Base-by-base conservation (phyloP, 73 alveolate species). In the Stentor roeselii region DNA sequence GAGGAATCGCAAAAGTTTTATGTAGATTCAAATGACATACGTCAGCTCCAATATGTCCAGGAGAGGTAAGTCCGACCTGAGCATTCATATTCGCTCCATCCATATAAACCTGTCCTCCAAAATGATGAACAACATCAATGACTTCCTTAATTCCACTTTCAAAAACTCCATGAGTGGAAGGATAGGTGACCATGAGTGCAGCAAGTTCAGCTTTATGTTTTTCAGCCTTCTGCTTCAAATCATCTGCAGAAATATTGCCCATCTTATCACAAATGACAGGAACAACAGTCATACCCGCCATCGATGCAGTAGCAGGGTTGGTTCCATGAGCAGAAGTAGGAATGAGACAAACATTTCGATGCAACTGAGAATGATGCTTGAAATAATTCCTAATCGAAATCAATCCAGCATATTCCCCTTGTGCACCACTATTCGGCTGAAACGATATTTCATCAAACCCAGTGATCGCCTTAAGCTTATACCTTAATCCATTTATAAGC, bases 61-160 rank as follows among this genome's bases (percentile, higher is more conserved):
- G 99, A 42, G 97, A 87, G 14, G 99, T 96, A 42, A 87, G 89
- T 32, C 99, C 99, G 58, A 89, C 83, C 82, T 91, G 90, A 60
- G 97, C 98, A 76, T 93, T 95, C 97, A 95, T 90, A 85, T 94
- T 95, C 30, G 99, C 99, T 30, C 99, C 99, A 87, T 96, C 99
- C 97, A 96, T 93, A 89, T 96, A 96, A 34, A 96, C 98, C 82
- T 93, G 87, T 0, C 97, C 97, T 31, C 97, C 97, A 80, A 93
- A 58, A 32, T 83, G 77, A 89, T 95, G 97, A 75, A 93, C 78
- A 58, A 88, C 77, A 36, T 91, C 91, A 67, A 86, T 60, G 32
- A 78, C 86, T 78, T 93, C 98, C 76, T 58, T 84, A 60, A 95
- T 92, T 42, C 82, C 77, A 60, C 88, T 97, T 85, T 96, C 99